Conservation (phyloP, 306 rosid species). For the barrel medic (Medicago truncatula) region MtrunA17r5.0-ANR NC_053042.1:50325001-50325500, state of each 20-base stretch:
- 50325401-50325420: conserved; percentile 71
- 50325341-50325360: conserved; percentile 57
- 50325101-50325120: conserved; percentile 73
- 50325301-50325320: conserved; percentile 56
- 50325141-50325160: conserved; percentile 64
- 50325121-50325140: conserved; percentile 80
- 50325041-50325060: conserved; percentile 68
- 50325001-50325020: conserved; percentile 80
- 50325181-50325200: conserved; percentile 66
- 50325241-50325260: conserved; percentile 55
- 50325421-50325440: conserved; percentile 60
- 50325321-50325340: conserved; percentile 61
- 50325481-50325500: conserved; percentile 96
- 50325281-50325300: conserved; percentile 80
- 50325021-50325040: conserved; percentile 84
- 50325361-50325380: conserved; percentile 65
- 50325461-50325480: conserved; percentile 92
- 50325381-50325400: conserved; percentile 62
- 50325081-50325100: conserved; percentile 71
- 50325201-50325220: conserved; percentile 54
- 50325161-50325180: conserved; percentile 66
- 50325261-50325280: conserved; percentile 58
- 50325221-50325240: conserved; percentile 52
- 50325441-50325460: conserved; percentile 94
- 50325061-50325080: conserved; percentile 64